phyloP scores from a whole-genome alignment of 108 stramenopile genomes.

The Stephanodiscus triporus region DNA sequence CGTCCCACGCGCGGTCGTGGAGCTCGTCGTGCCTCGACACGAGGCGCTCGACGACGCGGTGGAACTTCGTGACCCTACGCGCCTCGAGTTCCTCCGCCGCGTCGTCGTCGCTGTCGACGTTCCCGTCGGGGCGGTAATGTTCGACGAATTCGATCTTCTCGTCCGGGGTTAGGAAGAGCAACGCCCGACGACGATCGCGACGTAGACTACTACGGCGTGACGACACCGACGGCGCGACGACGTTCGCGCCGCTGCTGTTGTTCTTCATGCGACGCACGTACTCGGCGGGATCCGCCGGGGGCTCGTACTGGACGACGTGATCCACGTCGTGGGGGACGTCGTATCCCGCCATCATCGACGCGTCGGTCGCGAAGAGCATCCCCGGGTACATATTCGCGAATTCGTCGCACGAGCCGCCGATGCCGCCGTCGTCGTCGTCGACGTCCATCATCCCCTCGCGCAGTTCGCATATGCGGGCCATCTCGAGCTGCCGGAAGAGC shows the following conservation, averaged over 20 bases:
- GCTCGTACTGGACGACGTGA: slow-evolving; percentile 31
- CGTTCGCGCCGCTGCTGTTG: too few species aligned
- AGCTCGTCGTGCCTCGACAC: slow-evolving; percentile 23
- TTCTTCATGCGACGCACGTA: slow-evolving; percentile 25
- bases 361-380: slow-evolving; percentile 27
- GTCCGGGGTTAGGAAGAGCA: slow-evolving; percentile 22
- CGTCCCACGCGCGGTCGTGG: slow-evolving; percentile 19
- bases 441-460: slow-evolving; percentile 11
- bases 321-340: slow-evolving; percentile 33
- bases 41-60: slow-evolving; percentile 10
- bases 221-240: slow-evolving; percentile 24
- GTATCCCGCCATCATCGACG: slow-evolving; percentile 15
- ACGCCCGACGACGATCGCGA: slow-evolving; percentile 22
- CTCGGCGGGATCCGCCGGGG: slow-evolving; percentile 25
- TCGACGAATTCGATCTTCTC: slow-evolving; percentile 33
- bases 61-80: slow-evolving; percentile 18
- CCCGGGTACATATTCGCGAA: slow-evolving; percentile 21
- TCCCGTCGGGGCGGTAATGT: too few species aligned
- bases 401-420: not conserved
- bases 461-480: slow-evolving; percentile 18
- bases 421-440: not conserved
- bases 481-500: slow-evolving; percentile 30
- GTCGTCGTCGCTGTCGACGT: not conserved
- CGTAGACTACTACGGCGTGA: too few species aligned
- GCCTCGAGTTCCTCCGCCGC: slow-evolving; percentile 19